Evolutionary conservation across 2,329 filamentous ascomycete species (phyloP).

Genomic region (Ascochyta pisi): DNA sequence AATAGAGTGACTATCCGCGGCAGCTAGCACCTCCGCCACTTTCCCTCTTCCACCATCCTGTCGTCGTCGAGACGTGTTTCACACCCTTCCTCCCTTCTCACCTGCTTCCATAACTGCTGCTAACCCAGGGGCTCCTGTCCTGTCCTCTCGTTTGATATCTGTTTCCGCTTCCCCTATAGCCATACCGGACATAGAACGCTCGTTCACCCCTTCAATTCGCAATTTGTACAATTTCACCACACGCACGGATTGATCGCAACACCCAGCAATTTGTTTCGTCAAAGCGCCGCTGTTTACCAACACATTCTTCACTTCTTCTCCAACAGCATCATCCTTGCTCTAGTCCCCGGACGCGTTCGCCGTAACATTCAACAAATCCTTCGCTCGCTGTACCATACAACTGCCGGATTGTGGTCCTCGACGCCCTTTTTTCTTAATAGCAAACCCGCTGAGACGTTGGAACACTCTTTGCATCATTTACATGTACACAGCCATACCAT

Average conservation of each 20-base stretch:
- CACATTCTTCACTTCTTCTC: background rate
- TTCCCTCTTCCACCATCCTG: slow-evolving; percentile 31
- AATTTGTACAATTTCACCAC: slow-evolving; percentile 16
- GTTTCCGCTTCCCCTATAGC: slow-evolving; percentile 36
- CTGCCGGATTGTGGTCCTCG: slow-evolving; percentile 5
- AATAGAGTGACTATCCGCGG: slow-evolving; percentile 31
- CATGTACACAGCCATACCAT: background rate
- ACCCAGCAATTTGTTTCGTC: slow-evolving; percentile 15
- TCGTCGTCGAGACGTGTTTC: slow-evolving; percentile 44
- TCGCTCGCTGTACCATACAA: background rate
- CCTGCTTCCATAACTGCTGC: slow-evolving; percentile 35
- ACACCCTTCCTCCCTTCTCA: slow-evolving; percentile 31
- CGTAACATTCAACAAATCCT: slow-evolving; percentile 8
- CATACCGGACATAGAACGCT: slow-evolving; percentile 34
- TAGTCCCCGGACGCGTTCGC: background rate
- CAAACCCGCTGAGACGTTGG: background rate
- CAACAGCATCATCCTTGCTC: slow-evolving; percentile 15
- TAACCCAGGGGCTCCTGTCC: slow-evolving; percentile 36
- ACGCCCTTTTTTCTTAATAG: background rate
- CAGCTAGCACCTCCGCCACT: slow-evolving; percentile 37
- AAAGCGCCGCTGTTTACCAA: slow-evolving; percentile 14
- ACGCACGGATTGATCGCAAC: slow-evolving; percentile 24
- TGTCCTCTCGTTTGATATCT: slow-evolving; percentile 47
- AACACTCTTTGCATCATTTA: background rate
- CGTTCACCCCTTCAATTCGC: slow-evolving; percentile 26